A percentile compares a stretch with the other conserved stretches of the same genome.
Conservation (phyloP, 2,329 filamentous ascomycete genomes). For the Paracoccidioides brasiliensis region DNA sequence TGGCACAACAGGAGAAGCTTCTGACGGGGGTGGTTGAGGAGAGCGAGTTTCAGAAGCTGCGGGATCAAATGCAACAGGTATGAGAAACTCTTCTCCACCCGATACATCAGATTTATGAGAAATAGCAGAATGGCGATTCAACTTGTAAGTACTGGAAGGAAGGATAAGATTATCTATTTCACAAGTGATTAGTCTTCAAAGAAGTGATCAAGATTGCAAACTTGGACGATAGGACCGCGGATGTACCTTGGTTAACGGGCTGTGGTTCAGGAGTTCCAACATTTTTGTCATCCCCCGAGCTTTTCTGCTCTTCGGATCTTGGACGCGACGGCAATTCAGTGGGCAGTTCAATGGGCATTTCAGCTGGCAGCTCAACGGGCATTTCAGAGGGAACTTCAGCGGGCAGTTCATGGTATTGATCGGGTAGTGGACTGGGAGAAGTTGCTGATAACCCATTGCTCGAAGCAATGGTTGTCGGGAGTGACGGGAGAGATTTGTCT, state of each 20-base stretch:
- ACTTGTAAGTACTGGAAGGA: constrained; percentile 64
- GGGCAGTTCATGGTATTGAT: constrained; percentile 52
- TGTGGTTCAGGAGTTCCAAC: constrained; percentile 17
- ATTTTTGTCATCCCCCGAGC: constrained; percentile 16
- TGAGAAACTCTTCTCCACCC: constrained; percentile 56
- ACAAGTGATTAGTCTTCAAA: background rate
- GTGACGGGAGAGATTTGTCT: constrained; percentile 84
- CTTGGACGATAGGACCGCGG: background rate
- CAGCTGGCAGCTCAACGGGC: background rate
- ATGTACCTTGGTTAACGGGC: constrained; percentile 21
- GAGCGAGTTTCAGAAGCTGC: constrained; percentile 46
- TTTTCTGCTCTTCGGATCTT: constrained; percentile 11
- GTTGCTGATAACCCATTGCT: constrained; percentile 46
- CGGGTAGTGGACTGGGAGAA: constrained; percentile 44
- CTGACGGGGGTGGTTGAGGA: constrained; percentile 35
- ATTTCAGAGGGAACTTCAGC: constrained; percentile 21
- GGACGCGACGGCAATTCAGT: constrained; percentile 16
- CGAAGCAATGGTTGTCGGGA: constrained; percentile 66
- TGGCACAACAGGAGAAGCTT: constrained; percentile 16
- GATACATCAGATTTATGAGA: constrained; percentile 44
- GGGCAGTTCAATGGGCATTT: constrained; percentile 40
- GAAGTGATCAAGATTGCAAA: constrained; percentile 3
- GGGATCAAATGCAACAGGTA: constrained; percentile 62
- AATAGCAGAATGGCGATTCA: constrained; percentile 60
- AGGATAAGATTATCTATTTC: constrained; percentile 49